Percentiles rank a stretch among this genome's conserved stretches.
phyloP scores from a whole-genome alignment of 1,139 yeast genomes.

The Sugiyamaella japonica region DNA sequence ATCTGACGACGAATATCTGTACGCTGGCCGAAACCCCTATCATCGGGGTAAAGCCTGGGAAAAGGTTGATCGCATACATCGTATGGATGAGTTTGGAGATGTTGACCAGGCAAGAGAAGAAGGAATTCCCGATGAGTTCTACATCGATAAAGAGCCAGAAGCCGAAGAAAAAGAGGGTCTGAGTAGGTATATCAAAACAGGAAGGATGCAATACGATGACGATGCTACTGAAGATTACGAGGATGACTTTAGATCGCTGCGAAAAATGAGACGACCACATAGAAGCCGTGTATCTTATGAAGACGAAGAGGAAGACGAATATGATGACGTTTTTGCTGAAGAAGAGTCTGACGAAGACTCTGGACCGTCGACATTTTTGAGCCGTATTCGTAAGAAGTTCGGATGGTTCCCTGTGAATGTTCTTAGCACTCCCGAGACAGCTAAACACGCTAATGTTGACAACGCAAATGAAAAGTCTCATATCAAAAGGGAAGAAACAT shows the following conservation, averaged over 20 bases:
- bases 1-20: not conserved
- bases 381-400: slow-evolving; percentile 12
- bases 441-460: not conserved
- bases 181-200: not conserved
- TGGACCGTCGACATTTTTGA: slow-evolving; percentile 6
- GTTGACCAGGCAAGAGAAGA: slow-evolving; percentile 7
- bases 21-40: slow-evolving; percentile 3
- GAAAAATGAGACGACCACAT: not conserved
- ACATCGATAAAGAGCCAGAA: slow-evolving; percentile 14
- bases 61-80: slow-evolving; percentile 10
- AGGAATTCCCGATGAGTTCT: slow-evolving; percentile 9
- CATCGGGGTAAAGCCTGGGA: slow-evolving; percentile 9
- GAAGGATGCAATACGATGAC: slow-evolving; percentile 1
- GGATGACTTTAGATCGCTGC: slow-evolving; percentile 1
- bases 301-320: slow-evolving; percentile 15
- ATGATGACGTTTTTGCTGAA: not conserved
- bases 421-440: not conserved
- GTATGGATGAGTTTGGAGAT: slow-evolving; percentile 14
- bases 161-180: slow-evolving; percentile 12
- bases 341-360: slow-evolving; percentile 9
- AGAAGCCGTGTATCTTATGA: not conserved
- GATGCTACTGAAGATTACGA: slow-evolving; percentile 1
- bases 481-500: not conserved
- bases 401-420: slow-evolving; percentile 14
- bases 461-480: not conserved